Conservation (phyloP, 2,329 filamentous ascomycete genomes). For the Penicillium sp. region DNA sequence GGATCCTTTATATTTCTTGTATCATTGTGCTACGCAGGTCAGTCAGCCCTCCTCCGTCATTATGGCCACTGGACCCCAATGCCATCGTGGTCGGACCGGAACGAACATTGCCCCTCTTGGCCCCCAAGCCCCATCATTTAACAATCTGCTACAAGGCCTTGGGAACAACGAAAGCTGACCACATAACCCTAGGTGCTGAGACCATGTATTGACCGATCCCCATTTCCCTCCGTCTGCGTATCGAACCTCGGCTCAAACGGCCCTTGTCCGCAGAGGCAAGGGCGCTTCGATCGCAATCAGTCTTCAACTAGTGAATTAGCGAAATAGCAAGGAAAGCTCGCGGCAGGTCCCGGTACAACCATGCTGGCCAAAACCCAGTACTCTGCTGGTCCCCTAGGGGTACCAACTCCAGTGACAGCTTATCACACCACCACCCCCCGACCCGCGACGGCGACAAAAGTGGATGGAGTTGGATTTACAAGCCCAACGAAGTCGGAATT, state of each 20-base stretch:
- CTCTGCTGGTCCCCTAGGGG: constrained; percentile 31
- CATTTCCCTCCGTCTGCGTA: constrained; percentile 6
- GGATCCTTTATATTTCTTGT: background rate
- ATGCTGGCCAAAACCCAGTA: constrained; percentile 48
- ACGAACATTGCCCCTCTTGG: constrained; percentile 7
- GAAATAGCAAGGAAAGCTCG: background rate
- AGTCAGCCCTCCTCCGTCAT: constrained; percentile 5
- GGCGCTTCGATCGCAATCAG: constrained; percentile 4
- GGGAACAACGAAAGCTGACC: constrained; percentile 2
- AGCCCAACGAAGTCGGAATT: constrained; percentile 94
- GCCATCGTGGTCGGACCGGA: background rate
- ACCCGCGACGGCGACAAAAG: constrained; percentile 28
- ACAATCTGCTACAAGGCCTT: background rate
- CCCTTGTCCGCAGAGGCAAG: constrained; percentile 13
- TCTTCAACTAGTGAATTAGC: background rate
- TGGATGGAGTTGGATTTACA: constrained; percentile 55
- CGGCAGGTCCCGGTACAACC: background rate
- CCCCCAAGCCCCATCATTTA: constrained; percentile 1
- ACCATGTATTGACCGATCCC: constrained; percentile 20
- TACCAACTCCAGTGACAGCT: constrained; percentile 36
- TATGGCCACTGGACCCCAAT: background rate
- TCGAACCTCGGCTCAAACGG: constrained; percentile 6
- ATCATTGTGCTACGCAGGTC: constrained; percentile 12
- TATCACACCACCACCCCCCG: constrained; percentile 34
- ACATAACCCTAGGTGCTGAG: background rate